Evolutionary conservation across 2,329 filamentous ascomycete genomes (phyloP).

Genomic region (Chalara sp.): DNA sequence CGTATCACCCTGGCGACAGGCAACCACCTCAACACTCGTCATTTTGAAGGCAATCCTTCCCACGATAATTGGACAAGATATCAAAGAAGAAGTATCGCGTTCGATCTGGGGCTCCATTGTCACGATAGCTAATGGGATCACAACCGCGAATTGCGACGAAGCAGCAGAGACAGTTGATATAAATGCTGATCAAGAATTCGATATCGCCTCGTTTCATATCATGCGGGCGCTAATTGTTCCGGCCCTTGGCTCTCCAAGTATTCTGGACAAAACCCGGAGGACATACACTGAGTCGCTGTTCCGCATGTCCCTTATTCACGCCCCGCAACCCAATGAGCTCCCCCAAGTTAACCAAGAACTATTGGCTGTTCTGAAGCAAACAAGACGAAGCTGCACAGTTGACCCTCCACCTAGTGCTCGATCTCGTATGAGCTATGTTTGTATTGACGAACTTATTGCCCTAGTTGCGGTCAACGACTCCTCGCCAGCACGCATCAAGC

Average conservation of each 20-base stretch:
- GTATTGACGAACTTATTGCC: conserved; percentile 71
- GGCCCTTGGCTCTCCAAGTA: conserved; percentile 55
- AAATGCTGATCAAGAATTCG: conserved; percentile 68
- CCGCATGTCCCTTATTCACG: conserved; percentile 73
- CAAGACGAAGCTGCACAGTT: conserved; percentile 66
- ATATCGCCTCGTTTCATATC: conserved; percentile 65
- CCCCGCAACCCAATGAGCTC: conserved; percentile 52
- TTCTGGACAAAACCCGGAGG: conserved; percentile 61
- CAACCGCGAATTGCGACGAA: conserved; percentile 53
- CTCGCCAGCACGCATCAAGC: conserved; percentile 25
- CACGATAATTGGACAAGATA: conserved; percentile 43
- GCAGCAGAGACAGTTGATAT: conserved; percentile 40
- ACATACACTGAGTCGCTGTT: conserved; percentile 74
- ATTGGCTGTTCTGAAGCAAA: conserved; percentile 54
- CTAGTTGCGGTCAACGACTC: conserved; percentile 50
- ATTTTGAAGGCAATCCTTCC: conserved; percentile 62
- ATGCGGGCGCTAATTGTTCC: conserved; percentile 70
- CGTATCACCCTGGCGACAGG: conserved; percentile 70
- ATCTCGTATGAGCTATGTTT: conserved; percentile 69
- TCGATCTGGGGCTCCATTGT: conserved; percentile 67
- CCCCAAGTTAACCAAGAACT: conserved; percentile 43
- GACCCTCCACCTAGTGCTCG: conserved; percentile 59
- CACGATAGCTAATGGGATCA: conserved; percentile 60
- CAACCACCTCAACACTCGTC: conserved; percentile 63
- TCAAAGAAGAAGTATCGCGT: conserved; percentile 40